Evolutionary conservation across 306 rosid genomes (phyloP).

Genomic region (Rubus parviflorus): DNA sequence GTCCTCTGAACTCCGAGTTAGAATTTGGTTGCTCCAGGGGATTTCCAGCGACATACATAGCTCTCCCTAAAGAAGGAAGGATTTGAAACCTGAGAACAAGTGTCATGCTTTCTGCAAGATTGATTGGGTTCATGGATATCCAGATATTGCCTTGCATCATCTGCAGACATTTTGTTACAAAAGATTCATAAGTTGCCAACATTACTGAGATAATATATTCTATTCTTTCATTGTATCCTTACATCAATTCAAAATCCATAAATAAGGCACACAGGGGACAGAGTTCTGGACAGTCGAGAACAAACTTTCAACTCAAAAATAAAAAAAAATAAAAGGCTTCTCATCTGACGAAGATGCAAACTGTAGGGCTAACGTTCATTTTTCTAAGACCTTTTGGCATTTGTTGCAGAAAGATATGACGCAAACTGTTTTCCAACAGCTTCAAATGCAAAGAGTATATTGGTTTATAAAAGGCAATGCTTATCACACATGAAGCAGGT

Average conservation of each 20-base stretch:
- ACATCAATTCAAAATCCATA: not conserved
- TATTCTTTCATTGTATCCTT: not conserved
- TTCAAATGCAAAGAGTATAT: conserved; percentile 1
- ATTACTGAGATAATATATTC: not conserved
- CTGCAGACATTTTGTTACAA: conserved; percentile 48
- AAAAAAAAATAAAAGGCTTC: not conserved
- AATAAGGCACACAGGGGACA: not conserved
- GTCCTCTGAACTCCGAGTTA: conserved; percentile 54
- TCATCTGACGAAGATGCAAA: not conserved
- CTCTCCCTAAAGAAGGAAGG: conserved; percentile 43
- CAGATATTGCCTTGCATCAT: conserved; percentile 86
- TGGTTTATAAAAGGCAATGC: not conserved
- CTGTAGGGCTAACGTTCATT: not conserved
- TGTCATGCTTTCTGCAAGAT: conserved; percentile 62
- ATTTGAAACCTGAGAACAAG: conserved; percentile 66
- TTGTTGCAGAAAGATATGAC: not conserved
- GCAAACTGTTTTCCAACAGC: not conserved
- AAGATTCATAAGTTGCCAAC: conserved; percentile 27
- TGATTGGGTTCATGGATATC: conserved; percentile 50
- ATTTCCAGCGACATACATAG: conserved; percentile 29
- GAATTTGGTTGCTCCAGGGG: conserved; percentile 35
- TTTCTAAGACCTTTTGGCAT: not conserved
- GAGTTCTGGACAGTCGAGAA: not conserved
- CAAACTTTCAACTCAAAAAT: not conserved
- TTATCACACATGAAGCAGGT: not conserved